Evolutionary conservation across 495 filamentous ascomycete species (phyloP).

Genomic region (Cercophora newfieldiana): DNA sequence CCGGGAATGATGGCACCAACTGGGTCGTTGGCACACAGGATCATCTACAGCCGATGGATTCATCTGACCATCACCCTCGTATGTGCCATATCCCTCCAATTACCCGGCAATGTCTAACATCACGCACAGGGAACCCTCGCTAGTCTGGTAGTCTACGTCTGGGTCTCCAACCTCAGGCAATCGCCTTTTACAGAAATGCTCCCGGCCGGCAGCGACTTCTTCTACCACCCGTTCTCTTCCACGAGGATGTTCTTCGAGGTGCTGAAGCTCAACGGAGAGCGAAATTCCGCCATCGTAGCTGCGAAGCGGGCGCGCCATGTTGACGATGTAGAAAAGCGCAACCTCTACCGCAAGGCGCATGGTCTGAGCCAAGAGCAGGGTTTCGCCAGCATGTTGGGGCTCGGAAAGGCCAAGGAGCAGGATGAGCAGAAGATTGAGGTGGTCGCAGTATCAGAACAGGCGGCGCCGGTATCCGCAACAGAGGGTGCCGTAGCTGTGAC

Average conservation of each 20-base stretch:
- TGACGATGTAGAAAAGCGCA: slow-evolving; percentile 79
- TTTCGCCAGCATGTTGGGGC: slow-evolving; percentile 24
- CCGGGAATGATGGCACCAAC: slow-evolving; percentile 78
- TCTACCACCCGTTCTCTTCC: slow-evolving; percentile 64
- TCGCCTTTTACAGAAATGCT: slow-evolving; percentile 74
- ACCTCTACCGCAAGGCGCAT: slow-evolving; percentile 78
- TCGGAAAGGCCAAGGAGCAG: slow-evolving; percentile 19
- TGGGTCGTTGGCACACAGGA: slow-evolving; percentile 72
- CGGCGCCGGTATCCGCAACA: background rate
- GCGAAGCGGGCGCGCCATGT: slow-evolving; percentile 65
- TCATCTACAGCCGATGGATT: slow-evolving; percentile 68
- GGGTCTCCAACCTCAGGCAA: slow-evolving; percentile 66
- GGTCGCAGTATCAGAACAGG: slow-evolving; percentile 5
- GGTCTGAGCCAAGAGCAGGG: slow-evolving; percentile 63
- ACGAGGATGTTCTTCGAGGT: slow-evolving; percentile 60
- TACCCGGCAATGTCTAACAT: background rate
- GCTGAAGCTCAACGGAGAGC: slow-evolving; percentile 66
- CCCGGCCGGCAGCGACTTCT: slow-evolving; percentile 59
- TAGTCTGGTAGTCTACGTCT: slow-evolving; percentile 65
- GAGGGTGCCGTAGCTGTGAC: background rate
- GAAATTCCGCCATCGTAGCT: slow-evolving; percentile 59
- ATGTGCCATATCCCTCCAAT: slow-evolving; percentile 28
- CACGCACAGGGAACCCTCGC: slow-evolving; percentile 62
- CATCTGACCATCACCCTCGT: slow-evolving; percentile 81
- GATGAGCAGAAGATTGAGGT: slow-evolving; percentile 4